Evolutionary conservation across 257 asterid genomes (phyloP).

Genomic region (Solanum sejunctum): DNA sequence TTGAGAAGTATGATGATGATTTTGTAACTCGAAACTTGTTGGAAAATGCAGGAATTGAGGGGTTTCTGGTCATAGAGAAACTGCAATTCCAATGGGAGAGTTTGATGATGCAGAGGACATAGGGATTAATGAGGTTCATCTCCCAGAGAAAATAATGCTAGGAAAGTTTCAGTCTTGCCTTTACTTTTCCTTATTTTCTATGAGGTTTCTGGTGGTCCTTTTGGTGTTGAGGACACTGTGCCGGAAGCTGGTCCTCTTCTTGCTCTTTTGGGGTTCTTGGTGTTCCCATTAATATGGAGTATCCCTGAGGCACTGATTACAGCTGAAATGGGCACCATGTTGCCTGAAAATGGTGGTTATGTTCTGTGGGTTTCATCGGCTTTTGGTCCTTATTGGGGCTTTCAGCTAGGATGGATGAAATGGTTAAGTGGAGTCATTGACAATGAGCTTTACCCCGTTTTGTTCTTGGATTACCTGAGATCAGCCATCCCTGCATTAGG

Average conservation of each 20-base stretch:
- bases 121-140: background rate
- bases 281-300: slow-evolving; percentile 1
- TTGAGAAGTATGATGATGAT: background rate
- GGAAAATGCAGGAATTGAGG: background rate
- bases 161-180: slow-evolving; percentile 1
- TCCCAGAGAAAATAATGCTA: background rate
- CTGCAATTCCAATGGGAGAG: background rate
- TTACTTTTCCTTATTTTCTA: background rate
- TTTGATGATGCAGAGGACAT: background rate
- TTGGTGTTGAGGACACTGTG: slow-evolving; percentile 2
- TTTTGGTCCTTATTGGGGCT: background rate
- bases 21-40: background rate
- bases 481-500: slow-evolving; percentile 1
- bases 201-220: slow-evolving; percentile 2
- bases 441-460: background rate
- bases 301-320: background rate
- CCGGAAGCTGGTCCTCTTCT: slow-evolving; percentile 1
- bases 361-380: slow-evolving; percentile 2
- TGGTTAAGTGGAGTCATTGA: background rate
- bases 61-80: background rate
- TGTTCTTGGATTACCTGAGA: background rate
- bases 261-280: background rate
- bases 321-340: slow-evolving; percentile 3
- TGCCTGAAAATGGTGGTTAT: slow-evolving; percentile 1
- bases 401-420: slow-evolving; percentile 2